These are phyloP conservation scores for Axilococcus clingmanii DNA, from an alignment of 139 green algal species.

Conservation along the genomic window DNA sequence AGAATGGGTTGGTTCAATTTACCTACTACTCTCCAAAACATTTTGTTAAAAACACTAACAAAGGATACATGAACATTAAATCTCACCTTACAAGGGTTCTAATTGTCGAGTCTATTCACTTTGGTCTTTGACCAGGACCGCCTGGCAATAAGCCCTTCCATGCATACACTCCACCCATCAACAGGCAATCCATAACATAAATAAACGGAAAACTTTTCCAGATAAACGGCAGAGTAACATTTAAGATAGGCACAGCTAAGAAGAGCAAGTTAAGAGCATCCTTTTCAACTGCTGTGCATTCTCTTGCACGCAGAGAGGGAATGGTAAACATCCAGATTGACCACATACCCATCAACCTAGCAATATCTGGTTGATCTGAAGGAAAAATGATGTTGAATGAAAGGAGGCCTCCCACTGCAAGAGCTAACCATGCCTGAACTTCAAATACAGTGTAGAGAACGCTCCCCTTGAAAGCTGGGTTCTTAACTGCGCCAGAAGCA, in stretches of 20 bases:
- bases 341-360: conserved; percentile 91
- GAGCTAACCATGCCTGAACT: conserved; percentile 65
- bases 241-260: conserved; percentile 82
- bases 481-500: conserved; percentile 60
- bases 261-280: conserved; percentile 95
- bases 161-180: conserved; percentile 63
- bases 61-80: too few species aligned
- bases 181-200: conserved; percentile 71
- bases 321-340: conserved; percentile 96
- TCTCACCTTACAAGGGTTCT: too few species aligned
- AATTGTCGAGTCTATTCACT: too few species aligned
- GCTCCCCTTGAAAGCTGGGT: conserved; percentile 76
- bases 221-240: conserved; percentile 85
- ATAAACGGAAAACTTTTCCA: conserved; percentile 91
- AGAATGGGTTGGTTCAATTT: too few species aligned
- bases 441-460: conserved; percentile 64
- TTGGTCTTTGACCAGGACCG: background rate
- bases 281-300: conserved; percentile 88
- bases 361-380: conserved; percentile 83
- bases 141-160: conserved; percentile 55
- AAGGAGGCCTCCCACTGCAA: conserved; percentile 73
- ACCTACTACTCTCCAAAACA: too few species aligned
- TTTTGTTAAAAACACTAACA: too few species aligned
- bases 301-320: conserved; percentile 77
- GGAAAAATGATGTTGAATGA: conserved; percentile 95